Base-by-base conservation (phyloP, 208 protist genomes). In the Balamuthia mandrillaris region DNA sequence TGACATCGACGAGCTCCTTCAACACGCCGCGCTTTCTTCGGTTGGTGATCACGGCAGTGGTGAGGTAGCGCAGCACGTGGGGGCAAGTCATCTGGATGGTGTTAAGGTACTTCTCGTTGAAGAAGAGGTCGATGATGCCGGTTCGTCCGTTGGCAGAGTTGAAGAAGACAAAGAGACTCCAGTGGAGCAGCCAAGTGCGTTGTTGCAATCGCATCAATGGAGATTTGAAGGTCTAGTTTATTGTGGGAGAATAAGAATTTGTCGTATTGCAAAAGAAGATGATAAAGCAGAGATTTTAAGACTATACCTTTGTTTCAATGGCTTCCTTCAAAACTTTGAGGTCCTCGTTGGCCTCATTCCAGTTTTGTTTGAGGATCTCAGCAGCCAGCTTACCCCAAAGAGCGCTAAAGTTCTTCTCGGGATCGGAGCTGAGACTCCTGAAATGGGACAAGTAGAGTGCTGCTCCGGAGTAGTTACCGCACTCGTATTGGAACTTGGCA, bases 111-210 rank as follows among this genome's bases (percentile, higher is more conserved):
- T 84, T 87, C 31, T 92, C 87, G 3, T 90, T 41, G 39, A 95
- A 84, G 54, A 93, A 89, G 12, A 92, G 78, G 52, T 95, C 92
- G 14, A 94, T 63, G 37, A 94, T 72, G 35, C 41, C 63, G 29
- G 87, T 86, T 45, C 87, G 86, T 6, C 87, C 91, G 56, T 91
- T 89, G 39, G 70, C 31, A 84, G 90, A 85, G 84, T 94, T 94
- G 85, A 93, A 93, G 77, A 92, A 91, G 9, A 94, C 87, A 87
- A 94, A 94, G 24, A 95, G 81, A 39, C 81, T 49, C 91, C 92
- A 93, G 84, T 94, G 91, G 41, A 94, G 83, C 29, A 95, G 86
- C 93, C 93, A 95, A 29, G 89, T 86, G 54, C 93, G 89, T 85
- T 94, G 92, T 27, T 94, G 87, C n/a, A 94, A 84, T 88, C 89